phyloP scores from a whole-genome alignment of 257 asterid species.

The Solanum chilense region DNA sequence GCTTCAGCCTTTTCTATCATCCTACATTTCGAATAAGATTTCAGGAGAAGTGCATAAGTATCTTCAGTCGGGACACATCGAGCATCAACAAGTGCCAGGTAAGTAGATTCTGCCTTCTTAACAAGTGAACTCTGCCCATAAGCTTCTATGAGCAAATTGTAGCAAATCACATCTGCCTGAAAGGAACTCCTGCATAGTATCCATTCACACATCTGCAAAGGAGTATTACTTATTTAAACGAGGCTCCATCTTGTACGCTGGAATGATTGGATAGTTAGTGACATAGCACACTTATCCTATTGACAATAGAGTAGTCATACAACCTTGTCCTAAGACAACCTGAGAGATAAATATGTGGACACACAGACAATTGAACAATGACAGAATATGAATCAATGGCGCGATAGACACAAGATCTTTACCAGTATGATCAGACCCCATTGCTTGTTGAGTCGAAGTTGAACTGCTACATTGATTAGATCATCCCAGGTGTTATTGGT shows the following conservation, averaged over 20 bases:
- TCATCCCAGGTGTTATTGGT: slow-evolving; percentile 74
- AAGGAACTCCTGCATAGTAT: slow-evolving; percentile 54
- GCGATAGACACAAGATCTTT: not conserved
- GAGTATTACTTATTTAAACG: not conserved
- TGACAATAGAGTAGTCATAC: not conserved
- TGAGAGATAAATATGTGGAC: not conserved
- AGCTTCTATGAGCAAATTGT: slow-evolving; percentile 82
- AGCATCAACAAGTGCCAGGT: slow-evolving; percentile 54
- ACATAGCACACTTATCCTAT: not conserved
- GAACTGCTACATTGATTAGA: slow-evolving; percentile 62
- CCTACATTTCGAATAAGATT: slow-evolving; percentile 59
- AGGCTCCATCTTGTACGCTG: not conserved
- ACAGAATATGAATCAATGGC: not conserved
- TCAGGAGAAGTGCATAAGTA: slow-evolving; percentile 71
- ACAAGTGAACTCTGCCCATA: slow-evolving; percentile 44
- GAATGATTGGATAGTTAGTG: not conserved
- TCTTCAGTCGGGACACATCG: slow-evolving; percentile 80
- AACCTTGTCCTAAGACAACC: not conserved
- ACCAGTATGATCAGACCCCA: slow-evolving; percentile 70
- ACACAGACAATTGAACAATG: not conserved
- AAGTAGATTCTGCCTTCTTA: slow-evolving; percentile 63
- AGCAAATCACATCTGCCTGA: slow-evolving; percentile 70
- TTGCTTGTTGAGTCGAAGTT: slow-evolving; percentile 60
- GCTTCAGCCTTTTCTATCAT: slow-evolving; percentile 61
- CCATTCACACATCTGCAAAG: slow-evolving; percentile 72